Evolutionary conservation across 441 rosid genomes (phyloP), one percentile per base, ranked within the genome.

Genomic region (Pelargonium fulgidum): DNA sequence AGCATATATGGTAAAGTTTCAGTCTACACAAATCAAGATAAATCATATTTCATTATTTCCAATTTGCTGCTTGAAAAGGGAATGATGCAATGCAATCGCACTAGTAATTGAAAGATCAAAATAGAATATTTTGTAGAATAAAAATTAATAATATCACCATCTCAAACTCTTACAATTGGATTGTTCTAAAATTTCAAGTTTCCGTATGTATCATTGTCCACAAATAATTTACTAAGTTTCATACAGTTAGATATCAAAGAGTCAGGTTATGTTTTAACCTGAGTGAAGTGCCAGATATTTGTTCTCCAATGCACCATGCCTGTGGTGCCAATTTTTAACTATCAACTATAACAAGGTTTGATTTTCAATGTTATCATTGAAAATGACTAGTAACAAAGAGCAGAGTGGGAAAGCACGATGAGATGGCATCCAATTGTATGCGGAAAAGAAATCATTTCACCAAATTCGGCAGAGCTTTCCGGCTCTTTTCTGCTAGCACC

Each of bases 401-500:
- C 54, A 48, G 16, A 48, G 7, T 48, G 54, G 54, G 54, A 48
- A n/a, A 48, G 16, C 54, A 12, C 14, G 10, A 48, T 1, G 42
- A 39, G 42, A 39, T 39, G 42, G 42, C 42, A 39, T 39, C 42
- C 42, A 39, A 39, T 39, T 39, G 42, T 39, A 39, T 39, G 42
- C 42, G 5, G 61, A 54, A 16, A 62, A 65, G 42, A 63, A 56
- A 64, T 71, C 67, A 76, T 59, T 73, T 79, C n/a, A 66, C 50
- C 70, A 76, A 24, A 33, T 70, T 79, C 11, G 64, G 42, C 70
- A 76, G 20, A 33, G 71, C 69, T 74, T 79, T 84, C 76, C 48
- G 71, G 75, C 84, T 73, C 72, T 76, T 87, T 66, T 79, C 69
- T 64, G 79, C 81, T 68, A 85, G 77, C 20, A 69, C 64, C 50